Percentiles rank a stretch among this genome's conserved stretches.
Conservation (phyloP, 169 alveolate species). For the Ichthyophthirius multifiliis region DNA sequence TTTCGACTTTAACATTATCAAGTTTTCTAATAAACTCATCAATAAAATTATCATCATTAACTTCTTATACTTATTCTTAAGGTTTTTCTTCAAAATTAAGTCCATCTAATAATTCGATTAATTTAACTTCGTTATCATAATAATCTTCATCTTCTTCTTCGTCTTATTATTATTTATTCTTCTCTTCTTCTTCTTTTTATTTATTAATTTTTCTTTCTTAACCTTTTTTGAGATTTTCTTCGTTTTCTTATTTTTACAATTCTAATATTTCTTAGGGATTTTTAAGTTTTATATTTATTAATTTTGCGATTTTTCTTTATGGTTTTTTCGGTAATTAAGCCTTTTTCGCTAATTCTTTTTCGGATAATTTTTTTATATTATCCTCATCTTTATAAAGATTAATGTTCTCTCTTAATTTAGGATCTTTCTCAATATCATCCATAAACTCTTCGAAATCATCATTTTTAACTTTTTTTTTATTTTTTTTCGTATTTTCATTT, state of each 20-base stretch:
- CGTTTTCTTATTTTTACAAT: not conserved
- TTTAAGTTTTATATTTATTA: not conserved
- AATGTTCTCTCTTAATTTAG: constrained; percentile 80
- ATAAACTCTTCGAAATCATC: constrained; percentile 85
- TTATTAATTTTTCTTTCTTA: constrained; percentile 1
- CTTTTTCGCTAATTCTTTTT: not conserved
- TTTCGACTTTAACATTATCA: constrained; percentile 31
- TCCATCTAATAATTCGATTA: constrained; percentile 38
- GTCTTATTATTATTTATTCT: not conserved
- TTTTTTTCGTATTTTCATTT: constrained; percentile 39
- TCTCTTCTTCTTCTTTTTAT: not conserved
- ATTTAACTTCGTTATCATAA: constrained; percentile 36
- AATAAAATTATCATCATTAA: constrained; percentile 30
- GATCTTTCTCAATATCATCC: constrained; percentile 87
- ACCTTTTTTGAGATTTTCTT: not conserved
- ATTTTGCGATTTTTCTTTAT: not conserved
- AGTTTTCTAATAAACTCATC: constrained; percentile 22
- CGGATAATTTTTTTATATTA: constrained; percentile 6
- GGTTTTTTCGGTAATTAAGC: not conserved
- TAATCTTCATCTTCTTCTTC: constrained; percentile 25
- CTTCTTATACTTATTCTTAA: constrained; percentile 31
- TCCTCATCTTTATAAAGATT: constrained; percentile 78
- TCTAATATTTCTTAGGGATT: not conserved
- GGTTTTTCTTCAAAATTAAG: constrained; percentile 33
- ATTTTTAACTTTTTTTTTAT: constrained; percentile 41